These are phyloP conservation scores for Coriolopsis trogii DNA, from an alignment of 1,284 basidiomycete species.

Conservation along the genomic window DNA sequence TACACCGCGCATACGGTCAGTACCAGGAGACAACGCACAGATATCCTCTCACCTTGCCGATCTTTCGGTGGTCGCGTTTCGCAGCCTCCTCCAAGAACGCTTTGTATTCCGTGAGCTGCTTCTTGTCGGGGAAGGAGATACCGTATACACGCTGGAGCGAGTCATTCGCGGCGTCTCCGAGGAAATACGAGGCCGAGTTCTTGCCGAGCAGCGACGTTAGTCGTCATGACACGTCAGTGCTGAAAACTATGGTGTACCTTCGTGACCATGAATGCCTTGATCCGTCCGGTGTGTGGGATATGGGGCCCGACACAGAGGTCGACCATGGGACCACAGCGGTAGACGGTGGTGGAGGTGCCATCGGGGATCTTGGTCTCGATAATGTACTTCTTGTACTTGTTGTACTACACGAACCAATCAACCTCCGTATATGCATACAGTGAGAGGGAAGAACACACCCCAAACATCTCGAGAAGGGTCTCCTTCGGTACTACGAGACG, in stretches of 20 bases:
- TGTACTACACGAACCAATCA: constrained; percentile 69
- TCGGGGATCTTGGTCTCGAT: constrained; percentile 97
- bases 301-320: constrained; percentile 98
- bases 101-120: constrained; percentile 96
- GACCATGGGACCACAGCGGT: constrained; percentile 98
- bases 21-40: background rate
- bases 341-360: constrained; percentile 96
- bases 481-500: constrained; percentile 93
- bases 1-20: constrained; percentile 37
- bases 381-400: constrained; percentile 98
- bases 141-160: constrained; percentile 97
- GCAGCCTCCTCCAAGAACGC: constrained; percentile 95
- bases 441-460: constrained; percentile 44
- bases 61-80: constrained; percentile 96
- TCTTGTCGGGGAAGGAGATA: constrained; percentile 98
- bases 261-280: constrained; percentile 95
- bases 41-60: constrained; percentile 65
- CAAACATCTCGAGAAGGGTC: constrained; percentile 95
- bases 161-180: constrained; percentile 93
- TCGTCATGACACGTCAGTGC: background rate
- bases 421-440: background rate
- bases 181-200: constrained; percentile 99
- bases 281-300: constrained; percentile 96
- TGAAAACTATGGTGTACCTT: constrained; percentile 62
- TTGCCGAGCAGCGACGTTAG: constrained; percentile 34